A percentile compares a stretch with the other conserved stretches of the same genome.
These are phyloP conservation scores for Phellopilus nigrolimitatus DNA, from an alignment of 1,284 basidiomycete genomes.

Conservation along the genomic window DNA sequence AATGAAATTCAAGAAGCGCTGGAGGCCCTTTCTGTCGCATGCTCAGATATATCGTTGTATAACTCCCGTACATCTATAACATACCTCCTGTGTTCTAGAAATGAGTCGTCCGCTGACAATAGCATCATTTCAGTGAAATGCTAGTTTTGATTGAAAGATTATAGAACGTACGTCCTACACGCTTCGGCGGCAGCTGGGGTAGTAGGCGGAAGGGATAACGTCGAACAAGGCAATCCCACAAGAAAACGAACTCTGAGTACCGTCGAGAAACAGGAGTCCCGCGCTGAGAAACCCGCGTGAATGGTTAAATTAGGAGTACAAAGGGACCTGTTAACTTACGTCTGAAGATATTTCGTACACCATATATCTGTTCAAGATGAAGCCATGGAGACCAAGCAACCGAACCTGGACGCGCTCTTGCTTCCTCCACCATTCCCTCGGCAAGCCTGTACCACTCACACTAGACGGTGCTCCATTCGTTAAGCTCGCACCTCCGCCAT, in stretches of 20 bases:
- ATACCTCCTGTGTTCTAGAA: conserved; percentile 83
- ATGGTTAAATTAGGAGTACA: conserved; percentile 8
- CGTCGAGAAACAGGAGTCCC: conserved; percentile 63
- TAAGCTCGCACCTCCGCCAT: conserved; percentile 24
- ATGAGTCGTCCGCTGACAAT: conserved; percentile 71
- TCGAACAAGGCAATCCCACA: conserved; percentile 77
- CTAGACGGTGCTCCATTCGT: conserved; percentile 50
- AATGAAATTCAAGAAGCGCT: conserved; percentile 75
- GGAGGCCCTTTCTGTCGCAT: conserved; percentile 65
- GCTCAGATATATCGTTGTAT: conserved; percentile 6
- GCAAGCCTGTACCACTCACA: conserved; percentile 65
- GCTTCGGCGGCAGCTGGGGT: conserved; percentile 85
- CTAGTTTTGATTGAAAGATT: conserved; percentile 6
- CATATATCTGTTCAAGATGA: conserved; percentile 78
- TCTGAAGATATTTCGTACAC: conserved; percentile 80
- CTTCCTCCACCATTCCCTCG: conserved; percentile 79
- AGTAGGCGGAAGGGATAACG: conserved; percentile 90
- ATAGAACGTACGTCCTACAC: conserved; percentile 69
- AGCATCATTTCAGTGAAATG: conserved; percentile 10
- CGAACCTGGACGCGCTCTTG: conserved; percentile 68
- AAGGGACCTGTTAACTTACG: conserved; percentile 40
- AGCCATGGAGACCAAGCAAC: conserved; percentile 81
- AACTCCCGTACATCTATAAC: conserved; percentile 2
- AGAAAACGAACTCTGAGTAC: conserved; percentile 88
- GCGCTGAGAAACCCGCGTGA: conserved; percentile 36